Evolutionary conservation across 257 asterid genomes (phyloP).

Genomic region (Fraxinus excelsior): DNA sequence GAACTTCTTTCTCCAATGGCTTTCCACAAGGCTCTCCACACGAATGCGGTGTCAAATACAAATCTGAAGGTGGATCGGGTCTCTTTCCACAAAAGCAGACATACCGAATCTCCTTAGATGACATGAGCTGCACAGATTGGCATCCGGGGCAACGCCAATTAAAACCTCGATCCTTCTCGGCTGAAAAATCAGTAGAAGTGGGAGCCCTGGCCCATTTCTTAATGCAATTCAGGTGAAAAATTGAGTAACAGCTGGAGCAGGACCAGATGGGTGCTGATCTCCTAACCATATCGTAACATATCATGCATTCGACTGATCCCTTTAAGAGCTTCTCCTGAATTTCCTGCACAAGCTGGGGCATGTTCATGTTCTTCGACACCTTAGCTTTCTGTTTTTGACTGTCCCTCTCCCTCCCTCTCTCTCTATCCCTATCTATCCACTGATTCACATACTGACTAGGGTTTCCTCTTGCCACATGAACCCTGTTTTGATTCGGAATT

Average conservation of each 20-base stretch:
- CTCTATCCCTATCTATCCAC: constrained; percentile 51
- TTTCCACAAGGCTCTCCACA: constrained; percentile 98
- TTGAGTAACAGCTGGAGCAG: constrained; percentile 88
- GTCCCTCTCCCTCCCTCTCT: constrained; percentile 48
- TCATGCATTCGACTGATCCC: constrained; percentile 93
- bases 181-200: constrained; percentile 76
- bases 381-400: constrained; percentile 23
- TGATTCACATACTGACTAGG: constrained; percentile 36
- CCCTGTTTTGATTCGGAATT: constrained; percentile 33
- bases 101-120: constrained; percentile 79
- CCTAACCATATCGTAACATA: constrained; percentile 94
- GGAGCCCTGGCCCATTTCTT: constrained; percentile 99
- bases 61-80: constrained; percentile 86
- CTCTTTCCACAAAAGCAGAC: constrained; percentile 89
- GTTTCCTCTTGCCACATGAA: constrained; percentile 42
- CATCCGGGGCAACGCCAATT: constrained; percentile 99
- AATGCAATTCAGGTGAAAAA: constrained; percentile 81
- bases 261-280: constrained; percentile 93
- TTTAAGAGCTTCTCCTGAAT: constrained; percentile 85
- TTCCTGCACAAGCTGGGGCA: constrained; percentile 94
- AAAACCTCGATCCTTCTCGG: constrained; percentile 79
- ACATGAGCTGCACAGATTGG: constrained; percentile 86
- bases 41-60: constrained; percentile 95
- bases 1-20: constrained; percentile 72
- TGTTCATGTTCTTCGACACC: constrained; percentile 42